Evolutionary conservation across 2,329 filamentous ascomycete genomes (phyloP).

Genomic region (Fusarium sulawesiense): DNA sequence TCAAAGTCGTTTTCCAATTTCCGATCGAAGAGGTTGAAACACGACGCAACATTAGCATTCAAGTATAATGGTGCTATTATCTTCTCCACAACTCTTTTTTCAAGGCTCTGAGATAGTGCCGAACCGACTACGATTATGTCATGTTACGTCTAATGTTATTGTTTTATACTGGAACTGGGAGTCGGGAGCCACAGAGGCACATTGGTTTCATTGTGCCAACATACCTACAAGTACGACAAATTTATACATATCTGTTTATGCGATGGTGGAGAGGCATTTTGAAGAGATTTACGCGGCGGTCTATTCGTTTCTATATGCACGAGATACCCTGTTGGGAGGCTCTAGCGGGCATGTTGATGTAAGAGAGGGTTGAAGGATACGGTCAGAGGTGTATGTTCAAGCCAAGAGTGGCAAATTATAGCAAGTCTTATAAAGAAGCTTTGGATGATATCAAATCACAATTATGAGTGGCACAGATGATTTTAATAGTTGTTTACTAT

Average conservation of each 20-base stretch:
- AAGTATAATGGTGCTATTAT: constrained; percentile 50
- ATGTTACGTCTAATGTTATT: constrained; percentile 32
- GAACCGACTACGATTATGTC: constrained; percentile 12
- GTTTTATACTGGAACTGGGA: constrained; percentile 26
- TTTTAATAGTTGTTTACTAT: constrained; percentile 9
- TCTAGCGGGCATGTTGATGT: constrained; percentile 31
- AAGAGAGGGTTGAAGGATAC: constrained; percentile 7
- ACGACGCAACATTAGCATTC: constrained; percentile 73
- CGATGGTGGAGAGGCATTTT: constrained; percentile 20
- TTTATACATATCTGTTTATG: constrained; percentile 15
- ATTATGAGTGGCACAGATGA: not conserved
- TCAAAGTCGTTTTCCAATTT: constrained; percentile 86
- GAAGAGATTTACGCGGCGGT: constrained; percentile 37
- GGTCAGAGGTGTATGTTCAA: constrained; percentile 4
- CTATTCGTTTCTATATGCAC: constrained; percentile 47
- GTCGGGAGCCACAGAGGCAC: constrained; percentile 24
- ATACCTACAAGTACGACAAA: constrained; percentile 19
- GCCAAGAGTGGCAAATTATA: not conserved
- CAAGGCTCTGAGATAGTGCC: not conserved
- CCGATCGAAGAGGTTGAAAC: constrained; percentile 80
- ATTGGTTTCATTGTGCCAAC: constrained; percentile 8
- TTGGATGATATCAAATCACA: not conserved
- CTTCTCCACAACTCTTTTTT: not conserved
- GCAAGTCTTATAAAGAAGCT: constrained; percentile 3
- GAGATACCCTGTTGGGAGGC: constrained; percentile 47